Conservation (phyloP, 78 protist genomes). For the Polysphondylium violaceum region DNA sequence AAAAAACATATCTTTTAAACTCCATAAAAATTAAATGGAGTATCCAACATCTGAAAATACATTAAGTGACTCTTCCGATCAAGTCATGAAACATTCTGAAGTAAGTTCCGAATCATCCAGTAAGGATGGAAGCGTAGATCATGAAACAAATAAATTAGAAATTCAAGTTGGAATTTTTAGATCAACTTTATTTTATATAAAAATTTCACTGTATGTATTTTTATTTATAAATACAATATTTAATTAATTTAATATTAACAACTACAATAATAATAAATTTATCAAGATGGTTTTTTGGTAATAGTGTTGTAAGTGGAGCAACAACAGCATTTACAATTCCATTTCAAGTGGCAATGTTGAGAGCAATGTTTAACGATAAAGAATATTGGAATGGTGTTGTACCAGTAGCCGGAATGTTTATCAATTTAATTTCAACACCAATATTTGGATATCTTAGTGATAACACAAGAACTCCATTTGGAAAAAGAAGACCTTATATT, state of each 20-base stretch:
- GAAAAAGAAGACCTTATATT: conserved; percentile 65
- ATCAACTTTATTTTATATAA: conserved; percentile 45
- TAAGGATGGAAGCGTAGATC: not conserved
- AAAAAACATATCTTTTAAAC: not conserved
- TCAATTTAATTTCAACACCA: conserved; percentile 26
- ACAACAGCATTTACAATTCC: conserved; percentile 22
- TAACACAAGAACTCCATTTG: conserved; percentile 47
- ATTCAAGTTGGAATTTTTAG: not conserved
- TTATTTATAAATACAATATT: not conserved
- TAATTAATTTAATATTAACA: not conserved
- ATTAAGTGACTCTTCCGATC: conserved; percentile 43
- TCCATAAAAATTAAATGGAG: conserved; percentile 32
- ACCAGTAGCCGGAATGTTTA: conserved; percentile 70
- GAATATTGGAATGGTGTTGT: conserved; percentile 68
- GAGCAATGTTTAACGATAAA: not conserved
- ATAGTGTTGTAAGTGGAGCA: conserved; percentile 44
- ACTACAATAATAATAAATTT: not conserved
- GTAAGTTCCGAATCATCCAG: conserved; percentile 33
- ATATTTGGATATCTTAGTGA: conserved; percentile 64
- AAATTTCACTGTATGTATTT: conserved; percentile 54
- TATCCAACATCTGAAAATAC: conserved; percentile 39
- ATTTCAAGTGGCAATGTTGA: conserved; percentile 4
- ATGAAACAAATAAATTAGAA: not conserved
- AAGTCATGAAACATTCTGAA: conserved; percentile 43
- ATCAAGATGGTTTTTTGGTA: conserved; percentile 71